Evolutionary conservation across 148 eudicot genomes (phyloP).

Genomic region (Heliamphora exappendiculata): DNA sequence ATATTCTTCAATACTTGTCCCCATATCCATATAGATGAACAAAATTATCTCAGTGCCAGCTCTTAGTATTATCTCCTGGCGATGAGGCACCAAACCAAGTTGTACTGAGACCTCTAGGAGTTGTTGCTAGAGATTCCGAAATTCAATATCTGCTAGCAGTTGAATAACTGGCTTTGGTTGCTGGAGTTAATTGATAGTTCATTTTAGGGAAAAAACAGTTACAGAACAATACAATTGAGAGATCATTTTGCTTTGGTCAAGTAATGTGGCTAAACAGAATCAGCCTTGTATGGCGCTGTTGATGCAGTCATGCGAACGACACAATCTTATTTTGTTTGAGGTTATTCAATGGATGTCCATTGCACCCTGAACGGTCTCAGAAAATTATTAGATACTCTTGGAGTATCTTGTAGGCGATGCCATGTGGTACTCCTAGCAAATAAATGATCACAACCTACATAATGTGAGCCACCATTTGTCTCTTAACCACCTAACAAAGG

Average conservation of each 20-base stretch:
- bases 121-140: background rate
- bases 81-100: too few species aligned
- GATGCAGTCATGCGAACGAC: conserved; percentile 21
- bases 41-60: too few species aligned
- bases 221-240: background rate
- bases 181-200: background rate
- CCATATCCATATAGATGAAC: background rate
- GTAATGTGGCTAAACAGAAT: conserved; percentile 17
- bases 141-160: background rate
- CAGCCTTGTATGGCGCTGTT: conserved; percentile 24
- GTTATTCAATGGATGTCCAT: conserved; percentile 15
- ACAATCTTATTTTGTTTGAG: conserved; percentile 20
- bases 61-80: too few species aligned
- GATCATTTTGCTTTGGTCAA: background rate
- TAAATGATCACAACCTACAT: too few species aligned
- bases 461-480: too few species aligned
- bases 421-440: too few species aligned
- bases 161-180: background rate
- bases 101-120: too few species aligned
- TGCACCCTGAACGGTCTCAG: too few species aligned
- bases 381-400: too few species aligned
- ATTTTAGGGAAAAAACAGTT: background rate
- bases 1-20: background rate
- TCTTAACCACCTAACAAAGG: too few species aligned
- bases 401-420: too few species aligned